Percentiles rank a stretch among this genome's conserved stretches.
Evolutionary conservation across 768 basidiomycete species (phyloP).

Genomic region (Amanita thiersii): DNA sequence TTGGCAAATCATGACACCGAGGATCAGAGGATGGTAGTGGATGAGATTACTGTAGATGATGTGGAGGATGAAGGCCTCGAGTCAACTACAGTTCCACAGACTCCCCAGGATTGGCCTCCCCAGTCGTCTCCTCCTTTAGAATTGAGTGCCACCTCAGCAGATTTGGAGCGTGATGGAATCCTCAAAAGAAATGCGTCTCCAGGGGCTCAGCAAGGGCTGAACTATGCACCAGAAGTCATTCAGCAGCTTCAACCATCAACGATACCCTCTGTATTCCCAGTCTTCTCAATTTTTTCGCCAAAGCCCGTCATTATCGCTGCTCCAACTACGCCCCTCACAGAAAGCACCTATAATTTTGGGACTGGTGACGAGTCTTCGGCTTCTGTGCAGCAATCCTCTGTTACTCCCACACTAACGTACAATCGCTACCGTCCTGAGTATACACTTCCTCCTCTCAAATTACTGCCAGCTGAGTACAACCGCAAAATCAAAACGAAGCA

Average conservation of each 20-base stretch:
- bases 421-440: conserved; percentile 39
- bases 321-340: conserved; percentile 13
- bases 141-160: no score
- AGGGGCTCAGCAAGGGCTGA: no score
- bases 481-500: conserved; percentile 28
- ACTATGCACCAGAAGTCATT: neutral
- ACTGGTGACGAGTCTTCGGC: neutral
- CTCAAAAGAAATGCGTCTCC: no score
- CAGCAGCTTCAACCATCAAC: neutral
- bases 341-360: conserved; percentile 7
- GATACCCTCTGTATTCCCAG: conserved; percentile 12
- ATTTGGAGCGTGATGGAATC: neutral
- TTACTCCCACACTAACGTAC: conserved; percentile 18
- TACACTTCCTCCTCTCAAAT: conserved; percentile 45
- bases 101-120: neutral
- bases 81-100: neutral
- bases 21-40: conserved; percentile 1
- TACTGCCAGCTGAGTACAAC: conserved; percentile 45
- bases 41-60: neutral
- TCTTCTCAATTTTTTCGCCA: conserved; percentile 4
- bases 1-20: neutral
- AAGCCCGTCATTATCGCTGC: conserved; percentile 23
- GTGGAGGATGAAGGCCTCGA: neutral
- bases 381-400: conserved; percentile 10
- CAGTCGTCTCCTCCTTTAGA: no score